A percentile compares a stretch with the other conserved stretches of the same genome.
Evolutionary conservation across 768 basidiomycete genomes (phyloP).

Genomic region (Pleurotus ostreatus): DNA sequence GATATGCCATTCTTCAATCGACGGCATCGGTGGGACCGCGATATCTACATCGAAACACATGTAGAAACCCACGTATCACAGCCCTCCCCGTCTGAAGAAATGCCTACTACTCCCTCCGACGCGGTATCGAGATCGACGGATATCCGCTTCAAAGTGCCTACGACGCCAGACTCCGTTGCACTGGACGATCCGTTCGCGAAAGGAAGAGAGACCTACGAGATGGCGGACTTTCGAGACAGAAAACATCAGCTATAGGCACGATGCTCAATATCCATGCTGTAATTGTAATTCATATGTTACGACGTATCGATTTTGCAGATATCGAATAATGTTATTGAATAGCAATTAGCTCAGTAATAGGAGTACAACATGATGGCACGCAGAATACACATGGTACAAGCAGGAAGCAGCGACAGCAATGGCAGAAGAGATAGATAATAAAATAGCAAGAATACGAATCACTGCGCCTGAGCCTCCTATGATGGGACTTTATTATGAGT

Average conservation of each 20-base stretch:
- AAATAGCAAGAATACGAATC: neutral
- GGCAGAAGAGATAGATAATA: neutral
- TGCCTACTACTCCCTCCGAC: neutral
- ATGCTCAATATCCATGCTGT: too few species aligned
- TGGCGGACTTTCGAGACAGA: neutral
- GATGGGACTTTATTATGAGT: neutral
- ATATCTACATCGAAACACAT: neutral
- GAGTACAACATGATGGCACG: too few species aligned
- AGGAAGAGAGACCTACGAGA: neutral
- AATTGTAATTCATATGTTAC: too few species aligned
- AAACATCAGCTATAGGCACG: too few species aligned
- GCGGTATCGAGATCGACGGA: neutral
- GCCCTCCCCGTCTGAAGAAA: neutral
- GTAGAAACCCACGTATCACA: neutral
- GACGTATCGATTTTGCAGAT: too few species aligned
- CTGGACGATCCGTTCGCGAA: neutral
- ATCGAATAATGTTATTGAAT: too few species aligned
- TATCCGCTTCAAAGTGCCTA: neutral
- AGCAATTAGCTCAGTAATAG: too few species aligned
- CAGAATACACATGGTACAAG: too few species aligned
- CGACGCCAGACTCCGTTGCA: neutral
- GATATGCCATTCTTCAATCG: neutral
- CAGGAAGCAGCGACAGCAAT: neutral
- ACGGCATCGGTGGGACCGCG: neutral
- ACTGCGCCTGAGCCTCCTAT: conserved; percentile 20